Evolutionary conservation across 2,329 filamentous ascomycete species (phyloP).

Genomic region (Neospermospora avenae): DNA sequence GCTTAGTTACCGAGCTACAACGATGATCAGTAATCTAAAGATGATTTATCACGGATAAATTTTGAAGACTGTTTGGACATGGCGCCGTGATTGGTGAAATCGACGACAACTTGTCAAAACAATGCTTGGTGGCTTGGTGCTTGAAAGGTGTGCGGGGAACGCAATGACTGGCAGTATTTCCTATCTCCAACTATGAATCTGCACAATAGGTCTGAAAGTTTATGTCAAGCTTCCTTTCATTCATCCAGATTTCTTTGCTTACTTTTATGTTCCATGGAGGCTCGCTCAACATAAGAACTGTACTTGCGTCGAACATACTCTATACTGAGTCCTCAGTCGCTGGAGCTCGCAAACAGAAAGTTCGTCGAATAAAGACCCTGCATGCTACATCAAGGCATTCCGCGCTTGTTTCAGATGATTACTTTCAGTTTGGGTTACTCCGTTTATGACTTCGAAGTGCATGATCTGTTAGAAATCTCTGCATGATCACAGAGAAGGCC

Average conservation of each 20-base stretch:
- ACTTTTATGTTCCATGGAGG: not conserved
- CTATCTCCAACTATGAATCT: not conserved
- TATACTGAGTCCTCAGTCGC: not conserved
- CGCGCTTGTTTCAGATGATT: not conserved
- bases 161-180: not conserved
- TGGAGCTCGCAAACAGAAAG: not conserved
- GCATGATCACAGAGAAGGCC: not conserved
- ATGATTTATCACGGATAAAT: not conserved
- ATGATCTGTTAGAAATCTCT: not conserved
- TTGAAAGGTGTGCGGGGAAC: not conserved
- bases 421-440: not conserved
- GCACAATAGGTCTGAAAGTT: not conserved
- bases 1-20: constrained; percentile 5
- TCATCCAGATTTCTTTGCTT: not conserved
- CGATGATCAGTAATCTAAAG: constrained; percentile 7
- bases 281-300: not conserved
- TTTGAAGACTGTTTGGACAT: not conserved
- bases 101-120: not conserved
- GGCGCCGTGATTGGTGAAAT: not conserved
- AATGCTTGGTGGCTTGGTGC: not conserved
- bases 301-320: not conserved
- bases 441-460: not conserved
- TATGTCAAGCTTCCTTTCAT: not conserved
- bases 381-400: not conserved
- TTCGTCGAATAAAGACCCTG: not conserved